Evolutionary conservation across 345 rosid genomes (phyloP), one percentile per base, ranked within the genome.

Genomic region (Syzygium oleosum): DNA sequence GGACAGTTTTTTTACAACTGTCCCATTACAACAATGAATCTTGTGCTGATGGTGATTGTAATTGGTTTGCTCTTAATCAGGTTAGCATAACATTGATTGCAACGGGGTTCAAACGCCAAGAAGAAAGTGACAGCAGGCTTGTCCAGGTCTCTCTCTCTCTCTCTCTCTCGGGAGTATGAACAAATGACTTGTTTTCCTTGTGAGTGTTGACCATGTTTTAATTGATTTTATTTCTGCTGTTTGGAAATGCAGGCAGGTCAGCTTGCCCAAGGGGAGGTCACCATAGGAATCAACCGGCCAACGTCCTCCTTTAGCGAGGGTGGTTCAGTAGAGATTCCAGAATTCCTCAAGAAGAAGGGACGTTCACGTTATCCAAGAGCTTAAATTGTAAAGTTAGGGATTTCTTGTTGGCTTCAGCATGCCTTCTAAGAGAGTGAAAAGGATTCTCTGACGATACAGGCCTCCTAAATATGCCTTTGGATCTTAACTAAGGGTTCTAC

Each of bases 71-170:
- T 19, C 51, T 85, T 49, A 13, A 88, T 56, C 89, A 95, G 98
- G 98, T 97, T 80, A 96, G 99, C 88, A 95, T 96, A 91, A 97
- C 99, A 56, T 90, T 97, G 63, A 96, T 97, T 84, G 99, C 99
- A 22, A 96, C 99, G 51, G 99, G 99, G 34, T 97, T 96, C 91
- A 96, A 97, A 90, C 93, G 94, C 77, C 98, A 95, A 89, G 99
- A 97, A 87, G 99, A 95, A 83, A 92, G 92, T 85, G 97, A 96
- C 90, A 95, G 91, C 78, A 92, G 93, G 86, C 91, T 94, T 51
- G 91, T 91, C 52, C 98, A 95, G 99, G 98, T 95, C 85, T 46
- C 84, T 63, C 86, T 52, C 63, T 25, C 52, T 52, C 58, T 79
- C 68, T 80, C 89, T 86, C 52, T 85, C 52, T 78, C 54, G 91